Evolutionary conservation across 352 stramenopile genomes (phyloP).

Genomic region (Phytophthora rubi): DNA sequence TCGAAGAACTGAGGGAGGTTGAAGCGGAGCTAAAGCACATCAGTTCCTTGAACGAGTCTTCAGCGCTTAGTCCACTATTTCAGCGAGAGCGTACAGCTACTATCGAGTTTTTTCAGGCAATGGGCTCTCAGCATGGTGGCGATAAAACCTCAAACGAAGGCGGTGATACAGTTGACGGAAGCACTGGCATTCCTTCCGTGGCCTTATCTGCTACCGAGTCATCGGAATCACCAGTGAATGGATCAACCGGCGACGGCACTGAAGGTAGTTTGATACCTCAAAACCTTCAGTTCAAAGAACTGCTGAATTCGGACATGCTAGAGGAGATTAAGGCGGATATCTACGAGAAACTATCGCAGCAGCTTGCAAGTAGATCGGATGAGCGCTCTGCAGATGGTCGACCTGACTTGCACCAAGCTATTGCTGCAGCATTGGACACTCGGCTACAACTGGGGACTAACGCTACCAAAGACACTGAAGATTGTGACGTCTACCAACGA

Average conservation of each 20-base stretch:
- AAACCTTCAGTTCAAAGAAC: conserved; percentile 59
- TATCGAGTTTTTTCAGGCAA: conserved; percentile 35
- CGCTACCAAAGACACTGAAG: conserved; percentile 18
- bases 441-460: conserved; percentile 52
- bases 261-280: conserved; percentile 11
- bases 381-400: conserved; percentile 16
- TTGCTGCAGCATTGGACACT: conserved; percentile 53
- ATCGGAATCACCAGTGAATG: conserved; percentile 3
- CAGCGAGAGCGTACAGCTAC: conserved; percentile 36
- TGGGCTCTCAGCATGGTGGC: conserved; percentile 9
- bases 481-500: background rate
- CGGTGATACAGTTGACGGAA: conserved; percentile 1
- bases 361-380: conserved; percentile 28
- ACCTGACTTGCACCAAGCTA: conserved; percentile 55
- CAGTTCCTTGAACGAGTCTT: conserved; percentile 37
- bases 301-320: conserved; percentile 55
- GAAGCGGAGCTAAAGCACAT: conserved; percentile 66
- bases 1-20: conserved; percentile 67
- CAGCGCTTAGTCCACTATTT: conserved; percentile 32
- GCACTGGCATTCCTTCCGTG: background rate
- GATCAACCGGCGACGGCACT: conserved; percentile 4
- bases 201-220: conserved; percentile 8
- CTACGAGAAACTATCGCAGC: conserved; percentile 54
- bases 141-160: background rate
- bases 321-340: conserved; percentile 73